phyloP scores from a whole-genome alignment of 2,329 filamentous ascomycete species.

The Boeremia lycopersici region DNA sequence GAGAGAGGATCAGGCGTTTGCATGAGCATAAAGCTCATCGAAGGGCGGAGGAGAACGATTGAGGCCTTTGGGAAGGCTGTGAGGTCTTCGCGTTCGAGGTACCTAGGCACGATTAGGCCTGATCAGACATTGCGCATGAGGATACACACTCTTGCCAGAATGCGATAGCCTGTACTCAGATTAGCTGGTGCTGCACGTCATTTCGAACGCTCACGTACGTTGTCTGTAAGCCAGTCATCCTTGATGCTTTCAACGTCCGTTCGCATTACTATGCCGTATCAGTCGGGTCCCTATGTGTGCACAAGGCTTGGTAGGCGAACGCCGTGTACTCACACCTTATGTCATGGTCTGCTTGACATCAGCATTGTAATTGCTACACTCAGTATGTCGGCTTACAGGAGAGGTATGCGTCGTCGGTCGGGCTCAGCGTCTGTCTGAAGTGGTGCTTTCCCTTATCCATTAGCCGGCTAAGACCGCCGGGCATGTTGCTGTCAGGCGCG shows the following conservation, averaged over 20 bases:
- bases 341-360: constrained; percentile 62
- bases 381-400: constrained; percentile 62
- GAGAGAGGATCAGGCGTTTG: constrained; percentile 66
- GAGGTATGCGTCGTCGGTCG: constrained; percentile 69
- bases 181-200: constrained; percentile 6
- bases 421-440: constrained; percentile 45
- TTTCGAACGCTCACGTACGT: constrained; percentile 60
- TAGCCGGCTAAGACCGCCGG: constrained; percentile 29
- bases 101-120: constrained; percentile 53
- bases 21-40: constrained; percentile 91
- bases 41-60: constrained; percentile 88
- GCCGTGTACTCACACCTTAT: constrained; percentile 62
- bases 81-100: constrained; percentile 88
- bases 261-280: constrained; percentile 69
- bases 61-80: constrained; percentile 78
- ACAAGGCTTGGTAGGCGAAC: constrained; percentile 6
- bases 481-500: constrained; percentile 20
- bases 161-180: constrained; percentile 74
- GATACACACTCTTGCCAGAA: constrained; percentile 89
- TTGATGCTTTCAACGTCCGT: constrained; percentile 89
- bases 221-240: constrained; percentile 96
- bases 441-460: constrained; percentile 35
- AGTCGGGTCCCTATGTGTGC: constrained; percentile 12
- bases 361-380: constrained; percentile 18
- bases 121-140: not conserved